phyloP scores from a whole-genome alignment of 2,329 filamentous ascomycete genomes.

The Thermomyces lanuginosus region DNA sequence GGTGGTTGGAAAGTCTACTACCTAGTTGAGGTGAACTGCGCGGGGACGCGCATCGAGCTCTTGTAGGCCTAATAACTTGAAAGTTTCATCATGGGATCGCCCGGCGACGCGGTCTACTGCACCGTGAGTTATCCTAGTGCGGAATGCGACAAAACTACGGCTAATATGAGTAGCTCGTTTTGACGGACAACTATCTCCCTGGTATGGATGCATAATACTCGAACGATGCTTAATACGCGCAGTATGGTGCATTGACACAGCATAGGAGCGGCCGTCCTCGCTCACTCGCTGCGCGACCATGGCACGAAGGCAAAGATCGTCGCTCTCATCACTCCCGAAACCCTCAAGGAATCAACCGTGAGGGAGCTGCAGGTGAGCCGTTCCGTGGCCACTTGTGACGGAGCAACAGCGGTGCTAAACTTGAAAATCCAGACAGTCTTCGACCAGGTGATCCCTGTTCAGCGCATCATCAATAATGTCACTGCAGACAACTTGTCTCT shows the following conservation, averaged over 20 bases:
- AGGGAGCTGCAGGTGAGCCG: slow-evolving; percentile 53
- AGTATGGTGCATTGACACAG: slow-evolving; percentile 3
- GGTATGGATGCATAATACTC: too few species aligned
- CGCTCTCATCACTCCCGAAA: slow-evolving; percentile 66
- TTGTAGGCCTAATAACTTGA: too few species aligned
- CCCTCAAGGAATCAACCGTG: slow-evolving; percentile 57
- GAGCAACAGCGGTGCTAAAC: too few species aligned
- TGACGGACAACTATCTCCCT: slow-evolving; percentile 85
- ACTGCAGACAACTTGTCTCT: slow-evolving; percentile 69
- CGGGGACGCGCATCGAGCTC: too few species aligned
- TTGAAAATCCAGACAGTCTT: slow-evolving; percentile 50
- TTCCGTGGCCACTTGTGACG: slow-evolving; percentile 2
- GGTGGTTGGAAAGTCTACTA: too few species aligned
- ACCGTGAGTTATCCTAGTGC: slow-evolving; percentile 33
- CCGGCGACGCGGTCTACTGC: slow-evolving; percentile 46
- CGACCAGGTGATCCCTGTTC: slow-evolving; percentile 75
- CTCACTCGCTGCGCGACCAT: slow-evolving; percentile 84
- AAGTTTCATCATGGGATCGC: slow-evolving; percentile 24
- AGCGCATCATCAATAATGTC: slow-evolving; percentile 59
- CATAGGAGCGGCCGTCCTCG: slow-evolving; percentile 76
- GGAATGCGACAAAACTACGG: slow-evolving; percentile 1
- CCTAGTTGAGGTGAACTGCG: too few species aligned
- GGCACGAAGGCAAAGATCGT: slow-evolving; percentile 74
- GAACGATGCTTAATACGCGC: too few species aligned
- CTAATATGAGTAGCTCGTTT: slow-evolving; percentile 51